A percentile compares a stretch with the other conserved stretches of the same genome.
phyloP scores from a whole-genome alignment of 192 early-diverging fungal species.

The Coemansia erecta region DNA sequence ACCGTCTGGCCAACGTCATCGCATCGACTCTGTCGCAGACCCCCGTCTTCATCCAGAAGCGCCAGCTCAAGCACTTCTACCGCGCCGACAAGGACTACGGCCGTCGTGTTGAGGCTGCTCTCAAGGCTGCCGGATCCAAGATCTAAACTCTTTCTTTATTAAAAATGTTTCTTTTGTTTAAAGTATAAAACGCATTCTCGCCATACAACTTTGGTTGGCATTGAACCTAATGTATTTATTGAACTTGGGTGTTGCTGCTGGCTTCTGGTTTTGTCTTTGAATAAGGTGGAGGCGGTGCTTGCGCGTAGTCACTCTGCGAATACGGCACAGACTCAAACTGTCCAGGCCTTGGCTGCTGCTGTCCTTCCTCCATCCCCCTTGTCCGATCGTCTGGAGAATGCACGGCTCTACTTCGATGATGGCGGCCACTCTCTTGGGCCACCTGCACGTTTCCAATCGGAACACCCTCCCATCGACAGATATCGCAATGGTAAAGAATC shows the following conservation, averaged over 20 bases:
- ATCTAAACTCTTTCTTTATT: conserved; percentile 22
- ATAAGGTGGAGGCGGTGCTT: conserved; percentile 41
- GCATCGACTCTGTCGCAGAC: conserved; percentile 60
- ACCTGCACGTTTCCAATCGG: conserved; percentile 12
- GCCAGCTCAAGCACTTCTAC: conserved; percentile 69
- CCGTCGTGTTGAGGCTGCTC: conserved; percentile 62
- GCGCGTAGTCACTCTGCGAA: conserved; percentile 21
- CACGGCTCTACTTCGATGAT: conserved; percentile 13
- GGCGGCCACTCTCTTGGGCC: conserved; percentile 5
- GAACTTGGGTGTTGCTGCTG: background rate
- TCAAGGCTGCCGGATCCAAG: conserved; percentile 56
- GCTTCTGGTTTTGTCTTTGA: conserved; percentile 4
- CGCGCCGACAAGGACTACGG: conserved; percentile 75
- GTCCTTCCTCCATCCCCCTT: background rate
- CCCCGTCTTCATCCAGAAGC: conserved; percentile 65
- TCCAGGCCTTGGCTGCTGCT: background rate
- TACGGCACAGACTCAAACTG: conserved; percentile 39
- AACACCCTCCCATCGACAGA: conserved; percentile 44
- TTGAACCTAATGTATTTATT: background rate
- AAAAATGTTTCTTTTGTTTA: background rate
- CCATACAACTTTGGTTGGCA: background rate
- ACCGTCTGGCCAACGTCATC: conserved; percentile 62
- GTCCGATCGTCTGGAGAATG: conserved; percentile 8
- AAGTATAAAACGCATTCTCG: background rate
- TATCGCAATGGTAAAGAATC: conserved; percentile 36